Percentiles rank a stretch among this genome's conserved stretches.
These are phyloP conservation scores for Fusarium lateritium DNA, from an alignment of 2,329 filamentous ascomycete species.

Conservation along the genomic window DNA sequence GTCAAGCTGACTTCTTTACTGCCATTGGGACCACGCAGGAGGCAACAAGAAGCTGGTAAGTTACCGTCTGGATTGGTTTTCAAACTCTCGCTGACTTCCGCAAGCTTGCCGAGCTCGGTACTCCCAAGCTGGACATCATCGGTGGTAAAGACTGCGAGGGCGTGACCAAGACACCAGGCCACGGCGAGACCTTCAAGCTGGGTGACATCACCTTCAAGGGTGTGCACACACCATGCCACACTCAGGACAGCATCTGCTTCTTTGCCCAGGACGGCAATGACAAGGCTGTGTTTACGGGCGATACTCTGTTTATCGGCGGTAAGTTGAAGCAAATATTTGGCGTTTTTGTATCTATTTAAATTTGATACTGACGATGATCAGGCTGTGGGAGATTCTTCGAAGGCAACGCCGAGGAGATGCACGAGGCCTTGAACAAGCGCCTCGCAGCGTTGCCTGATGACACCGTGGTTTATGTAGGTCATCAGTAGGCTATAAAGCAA, in stretches of 20 bases:
- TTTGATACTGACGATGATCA: slow-evolving; percentile 52
- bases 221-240: slow-evolving; percentile 97
- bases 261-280: slow-evolving; percentile 84
- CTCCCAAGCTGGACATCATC: slow-evolving; percentile 79
- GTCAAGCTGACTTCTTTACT: slow-evolving; percentile 56
- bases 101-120: slow-evolving; percentile 63
- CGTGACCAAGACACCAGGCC: slow-evolving; percentile 81
- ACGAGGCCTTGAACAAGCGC: slow-evolving; percentile 90
- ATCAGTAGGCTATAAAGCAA: neutral
- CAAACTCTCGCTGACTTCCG: slow-evolving; percentile 9
- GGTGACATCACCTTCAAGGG: slow-evolving; percentile 87
- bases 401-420: slow-evolving; percentile 90
- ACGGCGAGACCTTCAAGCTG: slow-evolving; percentile 85
- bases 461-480: slow-evolving; percentile 87
- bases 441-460: slow-evolving; percentile 87
- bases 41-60: slow-evolving; percentile 87
- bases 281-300: slow-evolving; percentile 92
- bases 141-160: slow-evolving; percentile 89
- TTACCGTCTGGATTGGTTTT: neutral
- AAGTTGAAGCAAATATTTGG: slow-evolving; percentile 27
- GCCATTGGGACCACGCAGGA: slow-evolving; percentile 94
- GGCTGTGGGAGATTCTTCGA: slow-evolving; percentile 98
- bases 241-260: slow-evolving; percentile 98
- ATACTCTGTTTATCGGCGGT: slow-evolving; percentile 96
- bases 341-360: neutral